Evolutionary conservation across 768 basidiomycete species (phyloP).

Genomic region (Asterophora parasitica): DNA sequence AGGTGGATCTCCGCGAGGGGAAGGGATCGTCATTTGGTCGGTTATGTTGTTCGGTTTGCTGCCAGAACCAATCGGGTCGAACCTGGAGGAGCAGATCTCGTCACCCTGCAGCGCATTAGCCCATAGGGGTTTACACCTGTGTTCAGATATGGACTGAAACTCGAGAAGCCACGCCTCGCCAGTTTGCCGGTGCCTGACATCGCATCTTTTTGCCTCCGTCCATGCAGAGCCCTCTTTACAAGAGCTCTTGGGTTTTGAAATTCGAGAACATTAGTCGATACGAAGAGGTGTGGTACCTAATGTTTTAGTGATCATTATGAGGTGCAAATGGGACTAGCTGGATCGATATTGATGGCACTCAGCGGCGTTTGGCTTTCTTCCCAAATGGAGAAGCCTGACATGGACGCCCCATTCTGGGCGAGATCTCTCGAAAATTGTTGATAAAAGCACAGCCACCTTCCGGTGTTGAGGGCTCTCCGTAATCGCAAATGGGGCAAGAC

Average conservation of each 20-base stretch:
- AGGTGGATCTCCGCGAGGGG: slow-evolving; percentile 23
- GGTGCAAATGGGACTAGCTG: slow-evolving; percentile 6
- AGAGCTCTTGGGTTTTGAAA: background rate
- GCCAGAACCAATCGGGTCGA: slow-evolving; percentile 22
- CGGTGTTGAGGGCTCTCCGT: slow-evolving; percentile 20
- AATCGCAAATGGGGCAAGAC: slow-evolving; percentile 18
- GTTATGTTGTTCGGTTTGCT: slow-evolving; percentile 30
- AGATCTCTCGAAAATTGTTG: slow-evolving; percentile 12
- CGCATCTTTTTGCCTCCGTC: slow-evolving; percentile 6
- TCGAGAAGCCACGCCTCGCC: slow-evolving; percentile 18
- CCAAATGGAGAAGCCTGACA: slow-evolving; percentile 10
- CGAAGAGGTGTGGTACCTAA: background rate
- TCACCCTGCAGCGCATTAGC: slow-evolving; percentile 26
- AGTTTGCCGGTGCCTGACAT: slow-evolving; percentile 24
- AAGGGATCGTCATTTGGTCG: slow-evolving; percentile 21
- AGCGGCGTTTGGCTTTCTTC: slow-evolving; percentile 34
- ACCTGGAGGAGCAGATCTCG: slow-evolving; percentile 22
- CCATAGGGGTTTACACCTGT: slow-evolving; percentile 32
- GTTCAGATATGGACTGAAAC: slow-evolving; percentile 25
- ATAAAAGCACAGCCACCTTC: slow-evolving; percentile 15
- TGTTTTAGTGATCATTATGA: background rate
- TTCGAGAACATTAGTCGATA: background rate
- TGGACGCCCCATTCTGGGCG: background rate
- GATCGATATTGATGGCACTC: slow-evolving; percentile 8
- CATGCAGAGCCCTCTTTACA: background rate